Evolutionary conservation across 2,329 filamentous ascomycete genomes (phyloP), one percentile per base, ranked within the genome.

Genomic region (Chaetomiaceae sp.): DNA sequence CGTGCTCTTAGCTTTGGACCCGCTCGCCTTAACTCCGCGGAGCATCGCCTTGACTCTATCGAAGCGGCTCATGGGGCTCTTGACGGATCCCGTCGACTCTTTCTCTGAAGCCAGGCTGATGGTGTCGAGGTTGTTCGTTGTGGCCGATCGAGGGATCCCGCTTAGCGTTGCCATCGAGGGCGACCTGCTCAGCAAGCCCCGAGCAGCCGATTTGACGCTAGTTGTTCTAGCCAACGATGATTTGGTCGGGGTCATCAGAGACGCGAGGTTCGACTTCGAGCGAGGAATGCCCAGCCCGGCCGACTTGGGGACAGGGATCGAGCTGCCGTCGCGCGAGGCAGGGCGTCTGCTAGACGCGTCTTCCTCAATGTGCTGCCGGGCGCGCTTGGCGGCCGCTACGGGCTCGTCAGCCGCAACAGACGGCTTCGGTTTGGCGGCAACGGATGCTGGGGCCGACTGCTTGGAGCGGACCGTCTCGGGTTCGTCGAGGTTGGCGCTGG

Each of bases 211-310:
- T 58, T 78, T 81, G 43, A 68, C 67, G 54, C 72, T 80, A 45
- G 74, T 67, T 52, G 72, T 79, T 35, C 83, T 81, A 27, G 81
- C 78, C 42, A 86, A 64, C 1, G 86, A 88, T 7, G 87, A 72
- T 62, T 88, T 88, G 8, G 86, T 93, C 0, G 89, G 88, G 6
- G 87, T 94, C 64, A 83, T 78, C 24, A 91, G 69, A 49, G 72
- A 81, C 51, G 72, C 70, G 49, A 72, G 66, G 51, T 76, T 72
- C 8, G 74, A 67, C 45, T 74, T 68, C 1, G 73, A 65, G 20
- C 70, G 71, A 39, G 65, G 55, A 18, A 73, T 59, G 14, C 72
- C 58, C 64, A 67, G 58, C 64, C 68, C 54, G 56, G 64, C 64
- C 57, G 68, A 65, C 56, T 74, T 73, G 36, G 75, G 70, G 20